A percentile compares a stretch with the other conserved stretches of the same genome.
Conservation (phyloP, 805 yeast species). For the Yamadazyma insecticola region DNA sequence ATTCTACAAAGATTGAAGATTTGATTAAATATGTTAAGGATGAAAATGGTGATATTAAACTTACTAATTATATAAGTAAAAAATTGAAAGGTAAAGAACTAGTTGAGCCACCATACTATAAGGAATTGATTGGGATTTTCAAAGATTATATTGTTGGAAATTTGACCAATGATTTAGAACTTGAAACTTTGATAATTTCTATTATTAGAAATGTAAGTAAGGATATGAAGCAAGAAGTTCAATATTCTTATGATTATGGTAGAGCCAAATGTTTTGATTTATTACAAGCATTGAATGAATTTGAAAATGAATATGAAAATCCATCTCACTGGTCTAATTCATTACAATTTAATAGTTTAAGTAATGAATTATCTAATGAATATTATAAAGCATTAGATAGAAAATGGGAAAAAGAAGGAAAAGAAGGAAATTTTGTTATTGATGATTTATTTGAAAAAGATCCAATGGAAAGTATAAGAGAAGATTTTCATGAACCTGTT, state of each 20-base stretch:
- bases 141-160: conserved; percentile 57
- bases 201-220: conserved; percentile 18
- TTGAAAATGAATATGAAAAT: conserved; percentile 28
- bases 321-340: conserved; percentile 48
- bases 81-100: conserved; percentile 5
- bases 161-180: conserved; percentile 36
- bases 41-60: too few relatives aligned
- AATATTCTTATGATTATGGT: conserved; percentile 39
- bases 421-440: too few relatives aligned
- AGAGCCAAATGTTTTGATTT: conserved; percentile 51
- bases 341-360: conserved; percentile 5
- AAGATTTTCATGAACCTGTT: conserved; percentile 47
- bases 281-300: conserved; percentile 22
- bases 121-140: conserved; percentile 41
- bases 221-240: neutral
- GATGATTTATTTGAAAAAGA: conserved; percentile 25
- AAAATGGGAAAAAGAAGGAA: conserved; percentile 1
- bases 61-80: too few relatives aligned
- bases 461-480: conserved; percentile 28
- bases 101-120: conserved; percentile 15
- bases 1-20: conserved; percentile 12
- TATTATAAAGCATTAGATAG: conserved; percentile 5
- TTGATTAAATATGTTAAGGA: conserved; percentile 10
- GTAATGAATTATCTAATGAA: conserved; percentile 1
- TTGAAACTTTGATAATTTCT: conserved; percentile 44